Conservation (phyloP, 2,329 filamentous ascomycete species). For the Epichloe coenophiala region DNA sequence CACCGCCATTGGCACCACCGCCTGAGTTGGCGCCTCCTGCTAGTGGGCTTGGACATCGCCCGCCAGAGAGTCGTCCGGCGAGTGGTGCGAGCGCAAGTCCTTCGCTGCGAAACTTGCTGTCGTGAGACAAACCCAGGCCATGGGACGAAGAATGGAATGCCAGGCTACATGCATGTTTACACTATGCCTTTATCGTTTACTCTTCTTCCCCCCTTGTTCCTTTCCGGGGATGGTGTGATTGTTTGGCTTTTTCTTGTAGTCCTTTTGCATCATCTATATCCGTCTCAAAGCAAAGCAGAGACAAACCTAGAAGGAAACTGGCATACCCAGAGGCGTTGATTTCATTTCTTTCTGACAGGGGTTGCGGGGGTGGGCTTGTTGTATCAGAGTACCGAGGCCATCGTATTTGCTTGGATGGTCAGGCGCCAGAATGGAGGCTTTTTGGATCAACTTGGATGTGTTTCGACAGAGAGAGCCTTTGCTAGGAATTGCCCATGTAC, state of each 20-base stretch:
- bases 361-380: neutral
- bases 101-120: constrained; percentile 60
- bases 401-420: neutral
- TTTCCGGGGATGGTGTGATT: neutral
- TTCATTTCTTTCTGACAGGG: neutral
- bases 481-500: neutral
- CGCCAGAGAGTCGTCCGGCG: constrained; percentile 31
- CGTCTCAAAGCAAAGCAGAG: neutral
- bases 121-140: constrained; percentile 22
- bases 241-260: neutral
- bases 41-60: constrained; percentile 14
- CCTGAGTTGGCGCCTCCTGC: constrained; percentile 14
- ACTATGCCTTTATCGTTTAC: neutral
- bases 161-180: neutral
- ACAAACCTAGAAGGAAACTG: neutral
- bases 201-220: neutral
- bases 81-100: constrained; percentile 67
- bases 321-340: constrained; percentile 3
- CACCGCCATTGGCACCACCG: constrained; percentile 10
- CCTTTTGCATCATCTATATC: neutral
- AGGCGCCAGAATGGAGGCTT: neutral
- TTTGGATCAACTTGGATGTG: constrained; percentile 5
- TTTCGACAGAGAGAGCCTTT: neutral
- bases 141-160: too few relatives aligned
- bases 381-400: neutral